Conservation (phyloP, 441 rosid genomes). For the Adansonia gregorii region DNA sequence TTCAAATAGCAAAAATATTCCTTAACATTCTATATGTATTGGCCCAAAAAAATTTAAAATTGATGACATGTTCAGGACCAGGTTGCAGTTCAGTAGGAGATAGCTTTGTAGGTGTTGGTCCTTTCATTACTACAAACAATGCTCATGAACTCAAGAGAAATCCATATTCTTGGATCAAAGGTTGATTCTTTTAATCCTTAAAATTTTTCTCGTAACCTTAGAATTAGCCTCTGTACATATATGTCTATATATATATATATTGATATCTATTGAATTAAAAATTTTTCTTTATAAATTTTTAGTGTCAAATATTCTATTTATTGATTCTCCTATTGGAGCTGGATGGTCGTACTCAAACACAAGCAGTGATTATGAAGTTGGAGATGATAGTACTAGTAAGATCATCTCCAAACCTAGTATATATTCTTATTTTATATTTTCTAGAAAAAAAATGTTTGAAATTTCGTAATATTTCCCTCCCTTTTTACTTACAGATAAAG, state of each 20-base stretch:
- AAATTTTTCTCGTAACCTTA: not conserved
- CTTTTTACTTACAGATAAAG: not conserved
- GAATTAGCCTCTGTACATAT: not conserved
- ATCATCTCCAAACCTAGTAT: not conserved
- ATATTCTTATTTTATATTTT: not conserved
- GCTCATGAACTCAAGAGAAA: not conserved
- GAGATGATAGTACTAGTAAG: slow-evolving; percentile 15
- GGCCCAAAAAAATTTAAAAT: not conserved
- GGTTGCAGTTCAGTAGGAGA: slow-evolving; percentile 18
- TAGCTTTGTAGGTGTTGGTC: slow-evolving; percentile 3
- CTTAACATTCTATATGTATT: too few relatives aligned
- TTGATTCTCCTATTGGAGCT: slow-evolving; percentile 1
- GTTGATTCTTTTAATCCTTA: not conserved
- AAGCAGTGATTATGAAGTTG: not conserved
- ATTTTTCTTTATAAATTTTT: not conserved
- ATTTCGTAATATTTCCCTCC: not conserved
- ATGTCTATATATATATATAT: not conserved
- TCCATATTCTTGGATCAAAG: slow-evolving; percentile 15
- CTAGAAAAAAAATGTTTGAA: not conserved
- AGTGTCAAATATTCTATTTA: slow-evolving; percentile 11
- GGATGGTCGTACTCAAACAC: slow-evolving; percentile 18
- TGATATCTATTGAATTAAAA: not conserved
- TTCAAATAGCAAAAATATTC: too few relatives aligned
- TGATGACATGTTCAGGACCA: not conserved
- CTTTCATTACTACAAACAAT: slow-evolving; percentile 6